A percentile compares a stretch with the other conserved stretches of the same genome.
Conservation (phyloP, 441 rosid species). For the Kokia cookei region DNA sequence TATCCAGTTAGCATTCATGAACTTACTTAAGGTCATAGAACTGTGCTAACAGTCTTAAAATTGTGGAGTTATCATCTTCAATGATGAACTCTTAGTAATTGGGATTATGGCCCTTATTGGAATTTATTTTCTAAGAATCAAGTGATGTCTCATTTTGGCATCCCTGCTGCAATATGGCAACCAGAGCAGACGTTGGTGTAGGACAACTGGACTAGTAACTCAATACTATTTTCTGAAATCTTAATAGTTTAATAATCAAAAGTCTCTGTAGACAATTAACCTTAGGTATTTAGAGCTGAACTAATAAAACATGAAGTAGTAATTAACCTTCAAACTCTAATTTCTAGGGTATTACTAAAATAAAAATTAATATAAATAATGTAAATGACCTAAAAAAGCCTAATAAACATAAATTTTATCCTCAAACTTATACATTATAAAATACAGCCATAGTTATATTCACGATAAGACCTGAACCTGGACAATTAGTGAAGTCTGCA, state of each 20-base stretch:
- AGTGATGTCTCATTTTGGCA: not conserved
- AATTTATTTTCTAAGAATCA: not conserved
- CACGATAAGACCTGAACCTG: not conserved
- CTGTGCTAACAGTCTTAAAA: not conserved
- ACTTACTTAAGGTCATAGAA: not conserved
- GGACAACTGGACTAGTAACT: not conserved
- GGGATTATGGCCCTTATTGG: not conserved
- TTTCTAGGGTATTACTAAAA: not conserved
- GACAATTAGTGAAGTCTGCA: not conserved
- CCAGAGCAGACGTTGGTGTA: not conserved
- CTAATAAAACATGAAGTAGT: not conserved
- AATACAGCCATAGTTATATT: not conserved
- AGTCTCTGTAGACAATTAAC: not conserved
- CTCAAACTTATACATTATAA: not conserved
- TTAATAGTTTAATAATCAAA: not conserved
- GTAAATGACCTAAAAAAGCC: not conserved
- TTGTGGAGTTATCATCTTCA: not conserved
- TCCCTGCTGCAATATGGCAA: not conserved
- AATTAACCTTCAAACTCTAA: not conserved
- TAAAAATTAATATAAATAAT: not conserved
- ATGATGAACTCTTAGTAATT: not conserved
- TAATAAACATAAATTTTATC: not conserved
- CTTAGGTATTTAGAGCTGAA: not conserved
- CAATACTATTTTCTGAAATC: not conserved
- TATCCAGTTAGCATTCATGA: not conserved